A percentile compares a stretch with the other conserved stretches of the same genome.
These are phyloP conservation scores for Tolypocladium cylindrosporum DNA, from an alignment of 2,329 filamentous ascomycete genomes.

Conservation along the genomic window DNA sequence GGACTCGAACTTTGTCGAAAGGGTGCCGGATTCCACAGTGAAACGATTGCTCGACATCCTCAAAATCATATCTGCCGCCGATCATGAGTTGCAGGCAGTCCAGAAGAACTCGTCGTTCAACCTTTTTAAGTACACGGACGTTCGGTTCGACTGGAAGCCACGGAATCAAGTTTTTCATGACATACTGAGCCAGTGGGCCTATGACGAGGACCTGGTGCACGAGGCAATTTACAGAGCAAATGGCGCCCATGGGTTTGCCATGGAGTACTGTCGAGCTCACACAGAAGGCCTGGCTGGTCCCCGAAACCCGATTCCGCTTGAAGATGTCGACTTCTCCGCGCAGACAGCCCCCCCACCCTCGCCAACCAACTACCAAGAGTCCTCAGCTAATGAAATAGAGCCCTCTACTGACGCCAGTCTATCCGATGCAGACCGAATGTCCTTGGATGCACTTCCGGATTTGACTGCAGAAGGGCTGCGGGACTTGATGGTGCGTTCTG, in stretches of 20 bases:
- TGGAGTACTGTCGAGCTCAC: conserved; percentile 67
- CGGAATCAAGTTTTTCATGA: conserved; percentile 16
- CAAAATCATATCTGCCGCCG: conserved; percentile 65
- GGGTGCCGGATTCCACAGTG: conserved; percentile 64
- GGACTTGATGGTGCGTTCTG: conserved; percentile 15
- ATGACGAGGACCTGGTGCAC: conserved; percentile 51
- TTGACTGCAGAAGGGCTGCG: conserved; percentile 17
- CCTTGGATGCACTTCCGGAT: conserved; percentile 22
- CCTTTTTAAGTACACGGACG: conserved; percentile 33
- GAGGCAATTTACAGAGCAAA: conserved; percentile 81
- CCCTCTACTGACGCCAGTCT: conserved; percentile 10
- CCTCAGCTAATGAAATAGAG: conserved; percentile 11
- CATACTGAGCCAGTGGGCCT: conserved; percentile 18
- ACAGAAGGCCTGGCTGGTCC: conserved; percentile 44
- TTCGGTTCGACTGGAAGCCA: conserved; percentile 36
- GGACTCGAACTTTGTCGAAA: conserved; percentile 77
- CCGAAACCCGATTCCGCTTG: conserved; percentile 56
- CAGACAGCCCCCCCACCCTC: conserved; percentile 13
- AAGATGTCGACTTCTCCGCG: conserved; percentile 37
- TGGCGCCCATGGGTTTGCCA: conserved; percentile 48
- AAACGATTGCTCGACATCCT: conserved; percentile 77
- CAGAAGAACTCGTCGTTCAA: conserved; percentile 34
- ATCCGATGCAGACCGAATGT: conserved; percentile 27
- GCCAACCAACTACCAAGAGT: conserved; percentile 12
- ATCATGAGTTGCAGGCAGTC: conserved; percentile 59